Evolutionary conservation across 305 asterid genomes (phyloP).

Genomic region (Caryopteris hybrid): DNA sequence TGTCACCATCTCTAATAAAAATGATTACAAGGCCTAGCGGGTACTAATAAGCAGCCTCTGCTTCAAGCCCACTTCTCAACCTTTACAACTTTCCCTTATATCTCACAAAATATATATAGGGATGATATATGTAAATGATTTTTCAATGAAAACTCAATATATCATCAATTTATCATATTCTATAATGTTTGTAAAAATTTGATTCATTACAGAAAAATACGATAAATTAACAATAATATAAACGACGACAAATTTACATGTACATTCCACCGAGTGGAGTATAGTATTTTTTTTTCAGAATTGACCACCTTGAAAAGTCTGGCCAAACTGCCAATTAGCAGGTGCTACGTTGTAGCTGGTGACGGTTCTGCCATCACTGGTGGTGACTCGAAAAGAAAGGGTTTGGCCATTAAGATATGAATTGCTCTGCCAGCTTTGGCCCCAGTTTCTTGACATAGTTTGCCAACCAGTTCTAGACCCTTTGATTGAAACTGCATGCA

Average conservation of each 20-base stretch:
- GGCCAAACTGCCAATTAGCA: conserved; percentile 26
- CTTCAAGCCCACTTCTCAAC: background rate
- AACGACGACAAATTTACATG: background rate
- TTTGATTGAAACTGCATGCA: conserved; percentile 25
- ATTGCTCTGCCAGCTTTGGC: conserved; percentile 30
- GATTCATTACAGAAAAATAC: background rate
- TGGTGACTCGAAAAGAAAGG: conserved; percentile 22
- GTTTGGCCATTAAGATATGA: conserved; percentile 24
- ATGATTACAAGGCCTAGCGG: conserved; percentile 4
- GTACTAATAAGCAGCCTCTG: conserved; percentile 6
- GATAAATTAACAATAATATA: background rate
- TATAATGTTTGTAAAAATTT: background rate
- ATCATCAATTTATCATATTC: background rate
- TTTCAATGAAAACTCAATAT: background rate
- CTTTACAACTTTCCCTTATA: background rate
- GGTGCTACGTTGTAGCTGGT: conserved; percentile 19
- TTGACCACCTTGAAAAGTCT: conserved; percentile 19
- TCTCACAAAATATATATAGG: background rate
- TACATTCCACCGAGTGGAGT: too few relatives aligned
- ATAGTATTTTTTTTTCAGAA: background rate
- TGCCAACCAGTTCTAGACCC: conserved; percentile 30
- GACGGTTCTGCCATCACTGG: conserved; percentile 25
- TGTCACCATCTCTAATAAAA: background rate
- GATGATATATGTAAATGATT: background rate
- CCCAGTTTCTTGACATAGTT: conserved; percentile 26